Percentiles rank a stretch among this genome's conserved stretches.
Evolutionary conservation across 2,329 filamentous ascomycete genomes (phyloP).

Genomic region (Trichoderma sp.): DNA sequence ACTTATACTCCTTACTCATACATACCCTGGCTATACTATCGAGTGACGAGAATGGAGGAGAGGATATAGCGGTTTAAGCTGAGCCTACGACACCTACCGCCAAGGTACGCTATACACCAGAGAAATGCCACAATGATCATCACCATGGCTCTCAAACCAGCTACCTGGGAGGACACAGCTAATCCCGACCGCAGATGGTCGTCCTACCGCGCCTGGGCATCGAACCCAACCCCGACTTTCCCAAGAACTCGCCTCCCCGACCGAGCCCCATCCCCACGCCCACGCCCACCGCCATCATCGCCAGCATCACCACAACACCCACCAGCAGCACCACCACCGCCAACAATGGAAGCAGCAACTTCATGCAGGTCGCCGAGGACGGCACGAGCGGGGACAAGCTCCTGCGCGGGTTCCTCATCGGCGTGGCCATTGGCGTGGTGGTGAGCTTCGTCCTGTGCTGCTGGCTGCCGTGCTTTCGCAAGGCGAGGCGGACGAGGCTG

Average conservation of each 20-base stretch:
- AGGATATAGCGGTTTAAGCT: not conserved
- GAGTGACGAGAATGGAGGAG: constrained; percentile 18
- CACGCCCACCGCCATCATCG: constrained; percentile 7
- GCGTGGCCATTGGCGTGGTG: constrained; percentile 39
- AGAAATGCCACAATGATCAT: not conserved
- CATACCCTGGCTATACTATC: not conserved
- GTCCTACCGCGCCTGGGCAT: not conserved
- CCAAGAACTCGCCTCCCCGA: constrained; percentile 1
- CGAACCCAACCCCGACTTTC: constrained; percentile 6
- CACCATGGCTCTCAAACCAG: not conserved
- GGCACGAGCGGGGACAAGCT: constrained; percentile 40
- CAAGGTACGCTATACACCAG: not conserved
- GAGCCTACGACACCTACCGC: not conserved
- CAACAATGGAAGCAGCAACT: not conserved
- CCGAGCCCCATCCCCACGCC: not conserved
- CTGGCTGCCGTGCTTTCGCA: constrained; percentile 40
- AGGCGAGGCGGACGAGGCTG: constrained; percentile 27
- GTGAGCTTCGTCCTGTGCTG: constrained; percentile 41
- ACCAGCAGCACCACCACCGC: not conserved
- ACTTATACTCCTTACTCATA: not conserved
- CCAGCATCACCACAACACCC: not conserved
- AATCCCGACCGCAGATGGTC: not conserved
- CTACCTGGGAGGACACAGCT: not conserved
- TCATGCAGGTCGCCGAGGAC: constrained; percentile 36
- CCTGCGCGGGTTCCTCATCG: constrained; percentile 41